Evolutionary conservation across 345 rosid species (phyloP).

Genomic region (Brassica napus): Da-Ae NC_063444.1:46809501-46810000

Average conservation of each 20-base stretch:
- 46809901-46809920: too few relatives aligned
- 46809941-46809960: too few relatives aligned
- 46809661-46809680: conserved; percentile 40
- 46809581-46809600: conserved; percentile 95
- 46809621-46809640: conserved; percentile 99
- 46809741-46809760: not conserved
- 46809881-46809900: too few relatives aligned
- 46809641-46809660: conserved; percentile 98
- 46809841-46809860: too few relatives aligned
- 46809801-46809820: too few relatives aligned
- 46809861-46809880: too few relatives aligned
- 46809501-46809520: not conserved
- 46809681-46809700: conserved; percentile 12
- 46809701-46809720: conserved; percentile 22
- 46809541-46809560: conserved; percentile 81
- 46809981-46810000: too few relatives aligned
- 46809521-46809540: conserved; percentile 67
- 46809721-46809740: not conserved
- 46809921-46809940: too few relatives aligned
- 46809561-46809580: conserved; percentile 95
- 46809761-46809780: too few relatives aligned
- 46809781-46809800: too few relatives aligned
- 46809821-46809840: too few relatives aligned
- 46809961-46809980: too few relatives aligned
- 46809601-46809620: conserved; percentile 98